A percentile compares a stretch with the other conserved stretches of the same genome.
These are phyloP conservation scores for Yarrowia keelungensis DNA, from an alignment of 805 yeast species.

Conservation along the genomic window DNA sequence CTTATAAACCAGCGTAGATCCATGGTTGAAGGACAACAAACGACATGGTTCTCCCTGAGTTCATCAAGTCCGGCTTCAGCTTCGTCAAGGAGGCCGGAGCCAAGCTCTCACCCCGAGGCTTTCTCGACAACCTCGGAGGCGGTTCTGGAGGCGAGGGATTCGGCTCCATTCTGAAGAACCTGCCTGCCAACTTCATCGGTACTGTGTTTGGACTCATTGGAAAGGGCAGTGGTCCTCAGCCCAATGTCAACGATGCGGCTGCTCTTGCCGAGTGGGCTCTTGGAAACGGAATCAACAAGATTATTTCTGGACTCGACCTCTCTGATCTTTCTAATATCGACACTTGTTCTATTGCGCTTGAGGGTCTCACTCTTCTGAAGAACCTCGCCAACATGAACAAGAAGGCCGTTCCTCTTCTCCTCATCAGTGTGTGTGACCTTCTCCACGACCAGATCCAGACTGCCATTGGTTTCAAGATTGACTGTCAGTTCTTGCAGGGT, in stretches of 20 bases:
- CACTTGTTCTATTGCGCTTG: background rate
- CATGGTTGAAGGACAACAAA: background rate
- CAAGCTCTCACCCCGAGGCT: background rate
- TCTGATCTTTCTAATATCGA: background rate
- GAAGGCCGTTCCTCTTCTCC: slow-evolving; percentile 8
- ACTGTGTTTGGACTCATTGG: background rate
- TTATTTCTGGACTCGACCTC: background rate
- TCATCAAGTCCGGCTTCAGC: background rate
- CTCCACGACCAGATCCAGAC: background rate
- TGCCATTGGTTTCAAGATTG: background rate
- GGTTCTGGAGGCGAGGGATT: background rate
- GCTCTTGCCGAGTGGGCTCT: slow-evolving; percentile 8
- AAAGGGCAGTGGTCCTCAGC: background rate
- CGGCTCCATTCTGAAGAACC: background rate
- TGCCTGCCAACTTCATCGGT: no score
- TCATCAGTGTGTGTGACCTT: background rate
- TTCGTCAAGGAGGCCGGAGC: slow-evolving; percentile 1
- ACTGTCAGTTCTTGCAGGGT: slow-evolving; percentile 17
- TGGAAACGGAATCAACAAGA: background rate
- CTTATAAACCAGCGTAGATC: no score
- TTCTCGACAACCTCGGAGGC: background rate
- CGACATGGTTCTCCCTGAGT: slow-evolving; percentile 5
- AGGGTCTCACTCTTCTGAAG: slow-evolving; percentile 1
- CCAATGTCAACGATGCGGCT: background rate
- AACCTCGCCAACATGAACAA: background rate